Percentiles rank a stretch among this genome's conserved stretches.
phyloP scores from a whole-genome alignment of 2,329 filamentous ascomycete species.

The Chrysoporthe deuterocubensis region DNA sequence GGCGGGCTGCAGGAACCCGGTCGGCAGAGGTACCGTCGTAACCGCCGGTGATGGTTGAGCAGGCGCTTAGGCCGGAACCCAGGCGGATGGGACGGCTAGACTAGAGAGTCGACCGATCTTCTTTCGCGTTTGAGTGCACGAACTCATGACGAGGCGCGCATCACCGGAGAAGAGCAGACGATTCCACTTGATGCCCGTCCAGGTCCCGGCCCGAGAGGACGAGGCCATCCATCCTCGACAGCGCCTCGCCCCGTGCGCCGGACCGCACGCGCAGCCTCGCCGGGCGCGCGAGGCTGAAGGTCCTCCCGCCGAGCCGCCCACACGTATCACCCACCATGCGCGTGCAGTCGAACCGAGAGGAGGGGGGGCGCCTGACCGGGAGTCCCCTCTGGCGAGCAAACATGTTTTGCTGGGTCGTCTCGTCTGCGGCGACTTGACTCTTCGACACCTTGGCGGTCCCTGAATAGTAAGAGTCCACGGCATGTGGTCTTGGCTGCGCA shows the following conservation, averaged over 20 bases:
- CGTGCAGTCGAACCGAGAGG: slow-evolving; percentile 19
- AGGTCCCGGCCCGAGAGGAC: neutral
- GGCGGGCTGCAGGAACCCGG: slow-evolving; percentile 7
- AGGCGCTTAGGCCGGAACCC: slow-evolving; percentile 10
- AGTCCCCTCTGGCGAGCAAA: too few relatives aligned
- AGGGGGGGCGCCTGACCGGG: neutral
- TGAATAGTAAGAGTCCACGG: slow-evolving; percentile 23
- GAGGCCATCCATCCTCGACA: neutral
- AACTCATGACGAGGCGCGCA: neutral
- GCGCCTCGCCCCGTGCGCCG: neutral
- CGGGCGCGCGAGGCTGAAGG: neutral
- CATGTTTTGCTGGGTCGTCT: slow-evolving; percentile 2
- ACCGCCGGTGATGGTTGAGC: slow-evolving; percentile 18
- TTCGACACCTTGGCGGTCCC: slow-evolving; percentile 30
- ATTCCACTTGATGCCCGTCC: neutral
- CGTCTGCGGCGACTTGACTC: slow-evolving; percentile 13
- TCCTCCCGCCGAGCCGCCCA: neutral
- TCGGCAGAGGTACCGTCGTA: slow-evolving; percentile 18
- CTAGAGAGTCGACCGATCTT: slow-evolving; percentile 27
- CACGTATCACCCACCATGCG: slow-evolving; percentile 2
- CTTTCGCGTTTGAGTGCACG: slow-evolving; percentile 16
- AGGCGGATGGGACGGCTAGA: slow-evolving; percentile 15
- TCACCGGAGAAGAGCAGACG: neutral
- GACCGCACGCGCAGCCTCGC: slow-evolving; percentile 9
- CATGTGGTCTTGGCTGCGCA: slow-evolving; percentile 22